phyloP scores from a whole-genome alignment of 495 filamentous ascomycete genomes.

The Xanthoparmelia taractica region DNA sequence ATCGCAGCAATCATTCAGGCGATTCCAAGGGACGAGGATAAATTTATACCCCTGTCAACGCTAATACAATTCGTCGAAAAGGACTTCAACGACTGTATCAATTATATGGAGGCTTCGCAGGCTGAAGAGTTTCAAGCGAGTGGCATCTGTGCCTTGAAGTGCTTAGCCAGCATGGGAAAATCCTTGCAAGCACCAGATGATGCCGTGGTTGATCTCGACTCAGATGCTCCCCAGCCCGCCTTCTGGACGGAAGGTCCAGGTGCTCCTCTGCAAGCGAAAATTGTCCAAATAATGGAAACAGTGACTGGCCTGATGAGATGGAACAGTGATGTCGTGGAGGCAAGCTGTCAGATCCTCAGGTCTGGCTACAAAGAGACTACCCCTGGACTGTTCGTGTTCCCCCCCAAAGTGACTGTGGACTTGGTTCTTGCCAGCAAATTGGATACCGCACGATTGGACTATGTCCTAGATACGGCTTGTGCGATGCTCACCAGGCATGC shows the following conservation, averaged over 20 bases:
- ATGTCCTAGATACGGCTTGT: slow-evolving; percentile 69
- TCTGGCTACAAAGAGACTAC: slow-evolving; percentile 71
- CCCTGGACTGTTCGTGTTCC: slow-evolving; percentile 71
- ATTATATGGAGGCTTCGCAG: slow-evolving; percentile 24
- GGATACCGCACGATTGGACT: slow-evolving; percentile 60
- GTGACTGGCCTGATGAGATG: slow-evolving; percentile 28
- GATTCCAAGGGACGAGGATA: slow-evolving; percentile 54
- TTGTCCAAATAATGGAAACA: slow-evolving; percentile 47
- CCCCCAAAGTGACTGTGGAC: slow-evolving; percentile 58
- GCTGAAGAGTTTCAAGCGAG: slow-evolving; percentile 26
- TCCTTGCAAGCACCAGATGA: slow-evolving; percentile 71
- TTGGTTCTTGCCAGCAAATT: slow-evolving; percentile 59
- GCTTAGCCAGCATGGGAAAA: slow-evolving; percentile 67
- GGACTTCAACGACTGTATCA: slow-evolving; percentile 47
- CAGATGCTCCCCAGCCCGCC: slow-evolving; percentile 34
- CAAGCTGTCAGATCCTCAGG: slow-evolving; percentile 65
- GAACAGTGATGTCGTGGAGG: slow-evolving; percentile 65
- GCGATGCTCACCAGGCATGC: slow-evolving; percentile 64
- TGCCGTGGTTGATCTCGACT: slow-evolving; percentile 53
- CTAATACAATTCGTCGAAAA: slow-evolving; percentile 58
- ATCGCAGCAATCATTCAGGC: slow-evolving; percentile 83
- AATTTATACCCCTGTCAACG: slow-evolving; percentile 51
- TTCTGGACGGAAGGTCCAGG: slow-evolving; percentile 57
- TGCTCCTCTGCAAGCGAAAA: slow-evolving; percentile 46
- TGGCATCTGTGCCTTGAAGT: slow-evolving; percentile 50